phyloP scores from a whole-genome alignment of 2,329 filamentous ascomycete genomes.

The Xylaria sp. region DNA sequence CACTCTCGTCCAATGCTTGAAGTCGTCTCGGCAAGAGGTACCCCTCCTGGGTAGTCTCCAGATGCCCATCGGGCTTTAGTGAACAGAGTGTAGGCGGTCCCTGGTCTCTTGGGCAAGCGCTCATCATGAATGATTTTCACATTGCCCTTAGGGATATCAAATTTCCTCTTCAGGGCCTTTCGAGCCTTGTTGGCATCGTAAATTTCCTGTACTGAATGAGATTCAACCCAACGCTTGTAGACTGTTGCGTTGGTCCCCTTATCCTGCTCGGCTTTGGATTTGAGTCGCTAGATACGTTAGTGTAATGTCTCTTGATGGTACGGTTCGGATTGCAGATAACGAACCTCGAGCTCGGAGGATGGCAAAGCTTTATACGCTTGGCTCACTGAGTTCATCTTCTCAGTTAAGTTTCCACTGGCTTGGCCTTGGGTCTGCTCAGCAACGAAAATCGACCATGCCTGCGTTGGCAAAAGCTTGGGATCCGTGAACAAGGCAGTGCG shows the following conservation, averaged over 20 bases:
- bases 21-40: slow-evolving; percentile 36
- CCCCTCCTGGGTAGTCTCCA: slow-evolving; percentile 39
- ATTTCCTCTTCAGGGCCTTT: slow-evolving; percentile 52
- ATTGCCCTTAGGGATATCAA: slow-evolving; percentile 43
- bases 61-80: slow-evolving; percentile 52
- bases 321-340: slow-evolving; percentile 34
- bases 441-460: slow-evolving; percentile 54
- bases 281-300: slow-evolving; percentile 51
- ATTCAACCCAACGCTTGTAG: slow-evolving; percentile 61
- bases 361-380: slow-evolving; percentile 54
- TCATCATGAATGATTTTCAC: slow-evolving; percentile 56
- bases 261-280: slow-evolving; percentile 53
- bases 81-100: slow-evolving; percentile 52
- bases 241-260: slow-evolving; percentile 52
- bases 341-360: slow-evolving; percentile 56
- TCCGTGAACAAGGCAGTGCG: slow-evolving; percentile 55
- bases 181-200: slow-evolving; percentile 61
- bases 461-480: slow-evolving; percentile 49
- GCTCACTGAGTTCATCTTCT: slow-evolving; percentile 45
- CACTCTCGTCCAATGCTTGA: slow-evolving; percentile 52
- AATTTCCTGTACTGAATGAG: slow-evolving; percentile 54
- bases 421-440: slow-evolving; percentile 46
- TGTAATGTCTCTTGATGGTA: not conserved
- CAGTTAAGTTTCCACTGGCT: slow-evolving; percentile 25
- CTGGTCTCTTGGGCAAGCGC: slow-evolving; percentile 57